phyloP scores from a whole-genome alignment of 148 eudicot genomes.

The Vaccinium darrowii region DNA sequence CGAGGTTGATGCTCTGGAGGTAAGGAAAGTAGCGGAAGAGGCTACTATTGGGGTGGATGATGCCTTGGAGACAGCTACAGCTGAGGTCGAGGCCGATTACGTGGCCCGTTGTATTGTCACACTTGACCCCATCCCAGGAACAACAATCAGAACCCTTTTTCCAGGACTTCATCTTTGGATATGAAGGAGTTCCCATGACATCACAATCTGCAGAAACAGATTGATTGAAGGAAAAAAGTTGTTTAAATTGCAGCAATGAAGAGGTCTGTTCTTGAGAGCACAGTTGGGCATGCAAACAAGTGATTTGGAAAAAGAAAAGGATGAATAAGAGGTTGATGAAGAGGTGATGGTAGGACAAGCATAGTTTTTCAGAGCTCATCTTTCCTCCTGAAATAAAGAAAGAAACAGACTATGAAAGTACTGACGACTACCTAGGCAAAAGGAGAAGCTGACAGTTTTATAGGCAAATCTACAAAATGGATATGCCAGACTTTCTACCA shows the following conservation, averaged over 20 bases:
- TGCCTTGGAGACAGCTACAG: not conserved
- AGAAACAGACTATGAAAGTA: no score
- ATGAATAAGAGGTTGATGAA: not conserved
- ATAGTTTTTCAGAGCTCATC: not conserved
- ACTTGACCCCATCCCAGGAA: constrained; percentile 6
- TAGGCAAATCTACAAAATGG: no score
- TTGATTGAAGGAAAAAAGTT: not conserved
- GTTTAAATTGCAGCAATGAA: not conserved
- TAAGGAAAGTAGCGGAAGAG: not conserved
- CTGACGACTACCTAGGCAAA: no score
- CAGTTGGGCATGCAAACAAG: not conserved
- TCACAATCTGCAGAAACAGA: not conserved
- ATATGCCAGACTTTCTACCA: no score
- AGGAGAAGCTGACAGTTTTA: no score
- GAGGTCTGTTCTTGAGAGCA: not conserved
- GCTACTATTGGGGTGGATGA: not conserved
- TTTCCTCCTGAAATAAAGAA: no score
- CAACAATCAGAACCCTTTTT: constrained; percentile 23
- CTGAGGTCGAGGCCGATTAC: constrained; percentile 6
- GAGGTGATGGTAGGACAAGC: not conserved
- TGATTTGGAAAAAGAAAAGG: not conserved
- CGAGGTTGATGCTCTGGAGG: not conserved
- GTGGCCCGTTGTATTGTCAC: not conserved
- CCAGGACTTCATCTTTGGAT: not conserved
- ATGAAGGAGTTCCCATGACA: not conserved